Conservation (phyloP, 371 early-diverging fungal species). For the Mortierella sp. region DNA sequence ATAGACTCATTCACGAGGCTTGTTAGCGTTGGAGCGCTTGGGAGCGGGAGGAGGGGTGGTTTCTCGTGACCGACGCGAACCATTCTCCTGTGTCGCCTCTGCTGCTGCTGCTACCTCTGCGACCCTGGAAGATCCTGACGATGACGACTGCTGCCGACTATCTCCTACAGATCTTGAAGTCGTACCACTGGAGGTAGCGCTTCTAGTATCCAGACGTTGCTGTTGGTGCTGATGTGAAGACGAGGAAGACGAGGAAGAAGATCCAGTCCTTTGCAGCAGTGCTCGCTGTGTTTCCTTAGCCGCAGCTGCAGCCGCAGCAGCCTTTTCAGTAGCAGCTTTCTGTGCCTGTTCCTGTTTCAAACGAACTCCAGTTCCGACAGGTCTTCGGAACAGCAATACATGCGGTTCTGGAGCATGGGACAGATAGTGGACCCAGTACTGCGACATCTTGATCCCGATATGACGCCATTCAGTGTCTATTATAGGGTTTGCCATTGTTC, state of each 20-base stretch:
- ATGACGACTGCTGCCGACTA: constrained; percentile 21
- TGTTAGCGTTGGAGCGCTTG: background rate
- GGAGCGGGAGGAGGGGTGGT: background rate
- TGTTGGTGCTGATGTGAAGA: background rate
- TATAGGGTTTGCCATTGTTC: background rate
- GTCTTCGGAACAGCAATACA: constrained; percentile 45
- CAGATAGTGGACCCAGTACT: constrained; percentile 38
- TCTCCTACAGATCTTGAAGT: background rate
- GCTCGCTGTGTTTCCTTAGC: background rate
- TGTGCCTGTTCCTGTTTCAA: background rate
- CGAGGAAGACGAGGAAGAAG: background rate
- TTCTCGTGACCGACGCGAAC: background rate
- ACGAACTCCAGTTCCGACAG: constrained; percentile 4
- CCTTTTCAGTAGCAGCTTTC: background rate
- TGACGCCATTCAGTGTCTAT: constrained; percentile 44
- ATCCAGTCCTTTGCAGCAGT: background rate
- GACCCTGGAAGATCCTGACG: constrained; percentile 19
- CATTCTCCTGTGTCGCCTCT: constrained; percentile 11
- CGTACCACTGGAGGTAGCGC: background rate
- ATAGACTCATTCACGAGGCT: background rate
- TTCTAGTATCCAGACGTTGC: background rate
- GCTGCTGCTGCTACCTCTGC: constrained; percentile 30
- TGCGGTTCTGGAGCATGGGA: constrained; percentile 53
- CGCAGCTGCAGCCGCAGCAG: background rate
- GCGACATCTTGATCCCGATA: constrained; percentile 29